Base-by-base conservation (phyloP, 2,329 filamentous ascomycete genomes). In the Fusarium pseudocircinatum region DNA sequence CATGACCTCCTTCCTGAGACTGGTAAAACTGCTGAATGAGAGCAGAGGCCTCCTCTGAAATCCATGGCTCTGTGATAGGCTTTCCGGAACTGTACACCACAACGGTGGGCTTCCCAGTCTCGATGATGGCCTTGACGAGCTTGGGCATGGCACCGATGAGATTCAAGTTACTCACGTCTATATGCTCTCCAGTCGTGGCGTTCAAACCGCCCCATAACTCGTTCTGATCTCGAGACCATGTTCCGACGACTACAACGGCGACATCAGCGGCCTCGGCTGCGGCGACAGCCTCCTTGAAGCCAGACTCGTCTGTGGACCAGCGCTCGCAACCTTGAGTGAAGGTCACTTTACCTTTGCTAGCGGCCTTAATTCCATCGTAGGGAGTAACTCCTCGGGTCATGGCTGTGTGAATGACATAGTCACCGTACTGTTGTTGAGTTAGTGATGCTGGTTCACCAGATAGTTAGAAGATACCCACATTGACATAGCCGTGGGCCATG, bases 1-100 rank as follows among this genome's bases (percentile, higher is more conserved):
- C 91, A 66, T 90, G 83, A 0, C 91, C 91, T 30, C 91, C 91
- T 82, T 93, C 84, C 75, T 93, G 91, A 0, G 90, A 91, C 12
- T 91, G 91, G 75, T 94, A 94, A 82, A 94, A 94, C 80, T 94
- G 92, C 78, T 94, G 92, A 0, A 94, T 83, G 0, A 94, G 85
- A 1, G 91, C 91, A 1, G 89, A 85, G 1, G 92, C 90, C 32
- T 86, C 85, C 37, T 88, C 84, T 1, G 90, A 90, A 78, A 94
- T 91, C 92, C 92, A 94, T 9, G 90, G 86, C 79, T 94, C 92
- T 0, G 91, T 92, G 65, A 94, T 83, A 7, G 92, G 92, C 78
- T 94, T 94, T 50, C 92, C 92, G 15, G 88, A 91, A 70, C 87
- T 89, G 81, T 89, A 91, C 18, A 93, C 89, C 9, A 93, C 90